Evolutionary conservation across 192 early-diverging fungal genomes (phyloP).

Genomic region (Backusella parvicylindrica): DNA sequence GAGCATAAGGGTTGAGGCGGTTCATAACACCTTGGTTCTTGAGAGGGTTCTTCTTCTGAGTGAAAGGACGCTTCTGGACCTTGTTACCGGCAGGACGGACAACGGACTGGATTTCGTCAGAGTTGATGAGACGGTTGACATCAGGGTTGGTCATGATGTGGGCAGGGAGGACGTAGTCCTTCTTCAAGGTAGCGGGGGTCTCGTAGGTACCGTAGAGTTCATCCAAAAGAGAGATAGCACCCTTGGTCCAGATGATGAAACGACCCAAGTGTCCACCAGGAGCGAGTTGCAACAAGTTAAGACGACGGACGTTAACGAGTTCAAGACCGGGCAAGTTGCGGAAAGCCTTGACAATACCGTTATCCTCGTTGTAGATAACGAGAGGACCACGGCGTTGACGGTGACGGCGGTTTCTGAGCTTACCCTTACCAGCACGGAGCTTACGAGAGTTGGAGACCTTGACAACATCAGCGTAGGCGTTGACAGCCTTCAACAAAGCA

Average conservation of each 20-base stretch:
- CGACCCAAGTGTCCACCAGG: conserved; percentile 99
- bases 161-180: conserved; percentile 80
- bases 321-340: conserved; percentile 99
- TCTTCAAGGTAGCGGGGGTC: conserved; percentile 81
- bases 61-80: conserved; percentile 87
- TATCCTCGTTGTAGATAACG: conserved; percentile 95
- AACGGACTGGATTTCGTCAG: conserved; percentile 94
- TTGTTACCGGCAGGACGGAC: conserved; percentile 78
- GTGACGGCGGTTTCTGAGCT: conserved; percentile 98
- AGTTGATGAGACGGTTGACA: conserved; percentile 93
- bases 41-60: conserved; percentile 99
- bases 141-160: conserved; percentile 92
- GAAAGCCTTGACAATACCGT: conserved; percentile 95
- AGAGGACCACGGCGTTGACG: conserved; percentile 96
- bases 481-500: conserved; percentile 82
- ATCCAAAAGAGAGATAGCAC: conserved; percentile 91
- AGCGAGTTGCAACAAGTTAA: conserved; percentile 98
- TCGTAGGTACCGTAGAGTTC: conserved; percentile 88
- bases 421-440: conserved; percentile 95
- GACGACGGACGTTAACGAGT: conserved; percentile 81
- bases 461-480: conserved; percentile 94
- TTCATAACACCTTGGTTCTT: conserved; percentile 88
- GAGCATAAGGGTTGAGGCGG: conserved; percentile 98
- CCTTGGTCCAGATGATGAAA: conserved; percentile 99
- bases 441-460: conserved; percentile 96